Base-by-base conservation (phyloP, 179 eudicot species). In the Silene vulgaris region DNA sequence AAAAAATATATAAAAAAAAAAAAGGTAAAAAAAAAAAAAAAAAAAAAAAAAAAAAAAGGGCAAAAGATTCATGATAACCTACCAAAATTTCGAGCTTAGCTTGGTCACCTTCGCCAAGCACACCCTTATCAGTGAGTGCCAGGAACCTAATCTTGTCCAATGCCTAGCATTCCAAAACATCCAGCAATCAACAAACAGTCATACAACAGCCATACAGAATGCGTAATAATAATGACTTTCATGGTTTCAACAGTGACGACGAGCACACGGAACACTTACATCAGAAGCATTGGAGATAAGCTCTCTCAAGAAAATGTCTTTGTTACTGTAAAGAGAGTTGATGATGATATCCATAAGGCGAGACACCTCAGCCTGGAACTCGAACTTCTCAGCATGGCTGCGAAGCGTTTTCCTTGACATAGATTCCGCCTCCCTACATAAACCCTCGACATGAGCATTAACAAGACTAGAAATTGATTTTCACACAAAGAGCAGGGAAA, bases 341-440 rank as follows among this genome's bases (percentile, higher is more conserved):
- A 94, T 94, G 75, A 94, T 85, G 72, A 94, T 94, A 77, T 94
- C 98, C 97, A 94, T 94, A 75, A 94, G 97, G 84, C 98, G 91
- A 72, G 98, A 94, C 66, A 92, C 98, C 86, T 94, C 98, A 73
- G 97, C 98, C 86, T 94, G 98, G 77, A 94, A 94, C 87, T 94
- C 94, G 75, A 92, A 94, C 80, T 94, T 94, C 92, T 92, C 91
- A 43, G 98, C 98, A 76, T 74, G 80, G 72, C 87, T 81, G 75
- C 98, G 98, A 73, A 94, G 91, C 0, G 86, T 83, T 80, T 80
- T 92, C 83, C 82, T 89, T 11, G 98, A 94, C 69, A 94, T 94
- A 4, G 97, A 94, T 76, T 94, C 97, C 9, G 96, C 85, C 81
- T 94, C 98, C 86, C 98, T 93, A 75, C 54, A 77, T 63, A 9